phyloP scores from a whole-genome alignment of 1,139 yeast genomes.

The Kodamaea sp. region DNA sequence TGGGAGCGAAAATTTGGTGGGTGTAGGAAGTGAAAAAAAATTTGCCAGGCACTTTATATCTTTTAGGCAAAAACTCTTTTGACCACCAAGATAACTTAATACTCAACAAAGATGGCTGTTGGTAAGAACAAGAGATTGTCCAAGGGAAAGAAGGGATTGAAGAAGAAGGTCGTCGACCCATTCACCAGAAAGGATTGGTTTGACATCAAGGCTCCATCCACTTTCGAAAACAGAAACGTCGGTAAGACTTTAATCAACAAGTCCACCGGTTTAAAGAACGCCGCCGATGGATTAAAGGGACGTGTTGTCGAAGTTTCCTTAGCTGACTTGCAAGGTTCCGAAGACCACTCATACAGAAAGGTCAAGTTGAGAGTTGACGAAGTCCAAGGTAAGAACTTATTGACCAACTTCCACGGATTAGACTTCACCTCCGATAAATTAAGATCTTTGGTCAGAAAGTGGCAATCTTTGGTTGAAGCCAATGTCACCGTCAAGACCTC shows the following conservation, averaged over 20 bases:
- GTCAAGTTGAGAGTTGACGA: constrained; percentile 55
- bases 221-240: constrained; percentile 90
- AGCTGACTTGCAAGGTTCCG: constrained; percentile 55
- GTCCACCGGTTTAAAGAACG: constrained; percentile 90
- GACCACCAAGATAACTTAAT: constrained; percentile 4
- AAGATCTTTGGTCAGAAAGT: constrained; percentile 54
- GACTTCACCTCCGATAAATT: constrained; percentile 53
- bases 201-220: constrained; percentile 93
- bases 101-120: constrained; percentile 65
- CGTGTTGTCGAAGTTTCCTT: constrained; percentile 52
- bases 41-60: constrained; percentile 9
- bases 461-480: constrained; percentile 57
- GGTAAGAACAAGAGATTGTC: constrained; percentile 96
- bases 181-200: constrained; percentile 95
- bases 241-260: constrained; percentile 95
- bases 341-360: constrained; percentile 55
- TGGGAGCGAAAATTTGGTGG: constrained; percentile 1
- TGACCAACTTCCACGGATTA: constrained; percentile 56
- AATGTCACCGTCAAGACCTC: constrained; percentile 54
- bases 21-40: constrained; percentile 4
- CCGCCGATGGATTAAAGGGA: constrained; percentile 62
- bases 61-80: constrained; percentile 11
- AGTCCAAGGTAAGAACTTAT: constrained; percentile 56
- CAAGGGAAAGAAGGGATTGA: constrained; percentile 94
- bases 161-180: constrained; percentile 96